Evolutionary conservation across 495 filamentous ascomycete species (phyloP).

Genomic region (Penicillium lividum): DNA sequence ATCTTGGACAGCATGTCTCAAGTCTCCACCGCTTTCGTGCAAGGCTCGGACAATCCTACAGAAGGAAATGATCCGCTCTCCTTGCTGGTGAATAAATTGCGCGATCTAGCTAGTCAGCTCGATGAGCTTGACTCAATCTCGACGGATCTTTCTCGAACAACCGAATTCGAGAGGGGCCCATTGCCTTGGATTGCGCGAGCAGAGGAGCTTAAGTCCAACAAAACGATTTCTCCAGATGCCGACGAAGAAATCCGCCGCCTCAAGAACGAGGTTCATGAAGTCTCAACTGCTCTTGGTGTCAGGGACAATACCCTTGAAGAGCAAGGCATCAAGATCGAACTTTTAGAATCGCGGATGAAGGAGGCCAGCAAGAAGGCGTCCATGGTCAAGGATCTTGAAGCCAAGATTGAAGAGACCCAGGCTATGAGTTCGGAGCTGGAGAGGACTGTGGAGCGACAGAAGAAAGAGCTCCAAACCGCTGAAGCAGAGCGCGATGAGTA

Average conservation of each 20-base stretch:
- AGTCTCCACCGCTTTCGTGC: slow-evolving; percentile 43
- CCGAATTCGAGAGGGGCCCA: slow-evolving; percentile 77
- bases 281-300: slow-evolving; percentile 63
- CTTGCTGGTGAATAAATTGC: slow-evolving; percentile 66
- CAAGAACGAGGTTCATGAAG: slow-evolving; percentile 70
- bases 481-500: slow-evolving; percentile 72
- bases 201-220: slow-evolving; percentile 73
- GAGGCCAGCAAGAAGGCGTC: slow-evolving; percentile 54
- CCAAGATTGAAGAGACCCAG: slow-evolving; percentile 64
- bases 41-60: slow-evolving; percentile 29
- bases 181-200: slow-evolving; percentile 85
- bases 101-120: slow-evolving; percentile 62
- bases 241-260: slow-evolving; percentile 76
- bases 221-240: slow-evolving; percentile 72
- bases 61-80: slow-evolving; percentile 65
- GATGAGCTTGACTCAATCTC: slow-evolving; percentile 73
- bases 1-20: slow-evolving; percentile 61
- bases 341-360: slow-evolving; percentile 56
- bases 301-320: slow-evolving; percentile 94
- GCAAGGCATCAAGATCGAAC: slow-evolving; percentile 67
- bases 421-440: slow-evolving; percentile 36
- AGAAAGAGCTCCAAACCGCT: slow-evolving; percentile 49
- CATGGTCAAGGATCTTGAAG: slow-evolving; percentile 51
- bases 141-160: slow-evolving; percentile 72
- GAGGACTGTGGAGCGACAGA: slow-evolving; percentile 38